Percentiles rank a stretch among this genome's conserved stretches.
phyloP scores from a whole-genome alignment of 164 flowering plant species.

The Amborella trichopoda region DNA sequence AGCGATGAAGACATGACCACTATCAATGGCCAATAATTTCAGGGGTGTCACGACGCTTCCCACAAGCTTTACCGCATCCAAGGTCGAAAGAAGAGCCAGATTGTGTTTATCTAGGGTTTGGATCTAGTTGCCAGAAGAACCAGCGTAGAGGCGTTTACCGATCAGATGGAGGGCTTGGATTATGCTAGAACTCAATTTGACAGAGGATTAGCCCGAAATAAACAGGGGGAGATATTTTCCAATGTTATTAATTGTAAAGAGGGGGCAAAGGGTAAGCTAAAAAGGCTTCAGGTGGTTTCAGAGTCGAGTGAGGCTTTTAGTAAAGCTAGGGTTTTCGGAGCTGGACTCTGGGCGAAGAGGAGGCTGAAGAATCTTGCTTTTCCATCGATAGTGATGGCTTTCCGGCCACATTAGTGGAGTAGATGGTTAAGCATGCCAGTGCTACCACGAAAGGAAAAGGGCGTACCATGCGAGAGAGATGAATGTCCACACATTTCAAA shows the following conservation, averaged over 20 bases:
- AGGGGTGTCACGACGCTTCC: constrained; percentile 56
- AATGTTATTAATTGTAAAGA: no score
- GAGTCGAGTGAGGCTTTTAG: constrained; percentile 31
- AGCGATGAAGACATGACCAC: constrained; percentile 50
- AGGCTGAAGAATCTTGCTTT: no score
- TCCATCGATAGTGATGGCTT: no score
- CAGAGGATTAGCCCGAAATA: constrained; percentile 29
- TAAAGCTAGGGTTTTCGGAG: no score
- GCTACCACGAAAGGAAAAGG: no score
- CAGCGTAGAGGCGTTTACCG: constrained; percentile 43
- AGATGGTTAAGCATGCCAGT: no score
- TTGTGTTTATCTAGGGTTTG: constrained; percentile 24
- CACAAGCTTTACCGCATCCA: constrained; percentile 8
- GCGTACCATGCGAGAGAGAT: no score
- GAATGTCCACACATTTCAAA: no score
- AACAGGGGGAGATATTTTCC: no score
- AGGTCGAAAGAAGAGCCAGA: neutral
- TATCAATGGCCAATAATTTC: constrained; percentile 39
- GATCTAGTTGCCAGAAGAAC: constrained; percentile 41
- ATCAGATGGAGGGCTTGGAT: constrained; percentile 46
- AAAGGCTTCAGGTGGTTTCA: constrained; percentile 54
- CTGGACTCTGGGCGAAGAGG: no score
- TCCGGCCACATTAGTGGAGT: no score
- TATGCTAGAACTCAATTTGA: constrained; percentile 38
- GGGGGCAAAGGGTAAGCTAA: constrained; percentile 8